Evolutionary conservation across 371 early-diverging fungal species (phyloP), one percentile per base, ranked within the genome.

Genomic region (Capillidium rhysosporum): DNA sequence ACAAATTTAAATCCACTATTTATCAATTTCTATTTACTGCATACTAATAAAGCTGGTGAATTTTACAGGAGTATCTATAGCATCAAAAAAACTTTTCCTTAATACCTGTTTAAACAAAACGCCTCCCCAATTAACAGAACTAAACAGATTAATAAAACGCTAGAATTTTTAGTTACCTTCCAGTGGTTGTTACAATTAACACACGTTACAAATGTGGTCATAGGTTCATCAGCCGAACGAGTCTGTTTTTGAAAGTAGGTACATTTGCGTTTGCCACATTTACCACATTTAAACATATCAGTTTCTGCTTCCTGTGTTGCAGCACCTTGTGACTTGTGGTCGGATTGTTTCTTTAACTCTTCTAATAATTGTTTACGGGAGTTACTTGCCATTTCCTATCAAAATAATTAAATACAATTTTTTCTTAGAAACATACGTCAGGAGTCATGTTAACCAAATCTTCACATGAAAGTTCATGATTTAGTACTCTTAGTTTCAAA

Each of bases 221-320:
- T 95, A 9, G 96, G 96, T 71, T 95, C 99, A 80, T 99, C 99
- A 21, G 99, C 99, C 62, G 87, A 86, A 41, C 99, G 75, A 55
- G 97, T 99, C 73, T 94, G 92, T 80, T 89, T 83, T 71, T 98
- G 98, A 71, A 80, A 93, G 68, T 94, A 99, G 8, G 84, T 82
- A 57, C 85, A 82, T 61, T 80, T 89, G 48, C 93, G 76, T 45
- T 76, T 62, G 49, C 77, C 78, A 73, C 99, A 99, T 64, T 89
- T 87, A 38, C 91, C 92, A 61, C 98, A 97, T 61, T 74, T 82
- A 72, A 95, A 95, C 76, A 79, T 77, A 62, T 92, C 92, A 2
- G 96, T 97, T 64, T 82, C 89, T 7, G 92, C 90, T 59, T 80
- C 75, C 40, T 72, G 66, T 31, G 76, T 75, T 24, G 67, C 75